Percentiles rank a stretch among this genome's conserved stretches.
These are phyloP conservation scores for Senna siamea DNA, from an alignment of 306 rosid species.

Conservation along the genomic window DNA sequence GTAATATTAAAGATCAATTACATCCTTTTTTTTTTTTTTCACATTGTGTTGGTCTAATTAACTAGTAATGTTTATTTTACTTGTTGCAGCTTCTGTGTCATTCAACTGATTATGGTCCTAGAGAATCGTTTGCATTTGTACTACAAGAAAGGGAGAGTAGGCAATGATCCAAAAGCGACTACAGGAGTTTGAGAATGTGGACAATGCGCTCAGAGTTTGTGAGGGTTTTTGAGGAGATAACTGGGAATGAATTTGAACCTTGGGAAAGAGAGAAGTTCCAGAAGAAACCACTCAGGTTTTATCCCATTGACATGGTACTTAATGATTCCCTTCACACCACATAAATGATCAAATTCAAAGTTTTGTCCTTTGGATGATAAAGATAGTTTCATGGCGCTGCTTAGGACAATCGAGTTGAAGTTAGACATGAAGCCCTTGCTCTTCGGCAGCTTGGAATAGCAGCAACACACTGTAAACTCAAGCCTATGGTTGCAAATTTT, in stretches of 20 bases:
- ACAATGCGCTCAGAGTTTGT: conserved; percentile 61
- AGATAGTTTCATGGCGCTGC: not conserved
- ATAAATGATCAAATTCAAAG: not conserved
- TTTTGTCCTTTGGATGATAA: not conserved
- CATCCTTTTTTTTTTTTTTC: not conserved
- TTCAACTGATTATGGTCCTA: conserved; percentile 72
- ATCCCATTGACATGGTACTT: conserved; percentile 80
- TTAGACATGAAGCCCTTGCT: conserved; percentile 75
- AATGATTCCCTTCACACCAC: not conserved
- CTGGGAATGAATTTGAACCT: conserved; percentile 77
- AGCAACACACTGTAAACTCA: conserved; percentile 69
- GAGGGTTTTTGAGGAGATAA: conserved; percentile 73
- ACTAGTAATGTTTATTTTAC: conserved; percentile 13
- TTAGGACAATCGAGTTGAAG: conserved; percentile 93
- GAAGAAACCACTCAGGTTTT: conserved; percentile 74
- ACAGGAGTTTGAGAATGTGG: conserved; percentile 52
- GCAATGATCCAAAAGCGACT: conserved; percentile 75
- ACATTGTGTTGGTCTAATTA: too few relatives aligned
- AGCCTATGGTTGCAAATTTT: conserved; percentile 69
- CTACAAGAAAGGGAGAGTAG: conserved; percentile 80
- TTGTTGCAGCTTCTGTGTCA: conserved; percentile 68
- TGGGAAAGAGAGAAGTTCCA: conserved; percentile 87
- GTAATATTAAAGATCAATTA: conserved; percentile 45
- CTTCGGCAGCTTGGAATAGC: conserved; percentile 75
- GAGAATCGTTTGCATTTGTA: conserved; percentile 57